Conservation (phyloP, 1,284 basidiomycete species). For the Rhodotorula sp. region DNA sequence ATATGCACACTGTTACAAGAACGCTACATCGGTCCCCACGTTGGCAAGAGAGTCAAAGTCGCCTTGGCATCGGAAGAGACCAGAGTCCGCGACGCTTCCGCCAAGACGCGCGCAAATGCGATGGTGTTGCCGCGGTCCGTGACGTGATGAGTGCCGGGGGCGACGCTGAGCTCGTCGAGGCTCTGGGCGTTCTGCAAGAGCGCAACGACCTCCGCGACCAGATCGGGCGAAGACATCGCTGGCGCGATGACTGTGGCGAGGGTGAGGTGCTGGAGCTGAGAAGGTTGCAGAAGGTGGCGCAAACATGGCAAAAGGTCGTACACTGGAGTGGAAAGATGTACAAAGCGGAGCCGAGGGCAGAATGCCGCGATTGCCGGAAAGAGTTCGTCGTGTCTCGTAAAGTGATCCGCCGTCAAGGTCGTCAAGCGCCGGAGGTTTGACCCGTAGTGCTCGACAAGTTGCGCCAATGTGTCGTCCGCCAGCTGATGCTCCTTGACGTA, state of each 20-base stretch:
- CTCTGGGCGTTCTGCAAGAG: background rate
- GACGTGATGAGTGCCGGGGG: background rate
- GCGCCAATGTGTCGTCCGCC: background rate
- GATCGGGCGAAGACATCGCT: background rate
- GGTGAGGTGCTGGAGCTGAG: background rate
- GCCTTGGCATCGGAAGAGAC: background rate
- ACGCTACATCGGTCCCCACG: background rate
- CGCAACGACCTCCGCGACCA: background rate
- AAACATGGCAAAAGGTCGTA: background rate
- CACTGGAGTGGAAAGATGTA: background rate
- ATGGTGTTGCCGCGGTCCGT: background rate
- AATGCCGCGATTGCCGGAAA: background rate
- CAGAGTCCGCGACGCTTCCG: background rate
- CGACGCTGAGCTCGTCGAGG: background rate
- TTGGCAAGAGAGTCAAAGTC: background rate
- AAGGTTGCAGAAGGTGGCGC: background rate
- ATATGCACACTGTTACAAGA: accelerated
- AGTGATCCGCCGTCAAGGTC: slow-evolving; percentile 12
- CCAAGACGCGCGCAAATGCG: background rate
- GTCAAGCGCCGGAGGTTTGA: background rate
- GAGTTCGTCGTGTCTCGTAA: background rate
- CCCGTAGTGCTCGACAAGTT: slow-evolving; percentile 10
- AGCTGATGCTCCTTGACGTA: slow-evolving; percentile 26
- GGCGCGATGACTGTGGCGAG: slow-evolving; percentile 3
- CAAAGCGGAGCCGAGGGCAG: background rate